phyloP scores from a whole-genome alignment of 2,329 filamentous ascomycete genomes.

The Pyricularia grisea region DNA sequence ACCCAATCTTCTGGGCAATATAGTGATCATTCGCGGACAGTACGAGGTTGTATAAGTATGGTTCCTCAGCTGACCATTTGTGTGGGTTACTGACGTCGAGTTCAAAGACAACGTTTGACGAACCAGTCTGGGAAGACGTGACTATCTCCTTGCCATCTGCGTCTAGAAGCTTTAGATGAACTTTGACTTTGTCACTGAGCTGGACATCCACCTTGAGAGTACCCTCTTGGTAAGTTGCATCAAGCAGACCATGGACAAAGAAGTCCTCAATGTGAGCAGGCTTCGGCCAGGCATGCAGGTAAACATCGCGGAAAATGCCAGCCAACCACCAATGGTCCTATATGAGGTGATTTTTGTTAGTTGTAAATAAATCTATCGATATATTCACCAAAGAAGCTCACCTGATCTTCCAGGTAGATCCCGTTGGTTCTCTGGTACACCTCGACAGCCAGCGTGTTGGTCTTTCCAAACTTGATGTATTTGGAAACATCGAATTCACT shows the following conservation, averaged over 20 bases:
- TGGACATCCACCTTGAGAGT: conserved; percentile 26
- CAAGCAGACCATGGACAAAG: conserved; percentile 34
- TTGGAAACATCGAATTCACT: conserved; percentile 61
- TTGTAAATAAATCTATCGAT: background rate
- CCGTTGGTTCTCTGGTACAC: conserved; percentile 66
- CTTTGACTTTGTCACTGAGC: conserved; percentile 18
- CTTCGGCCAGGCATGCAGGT: conserved; percentile 49
- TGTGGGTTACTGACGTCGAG: conserved; percentile 30
- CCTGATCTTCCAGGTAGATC: conserved; percentile 58
- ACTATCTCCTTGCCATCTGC: conserved; percentile 4
- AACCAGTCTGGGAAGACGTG: conserved; percentile 1
- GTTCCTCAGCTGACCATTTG: conserved; percentile 55
- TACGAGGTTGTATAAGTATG: conserved; percentile 39
- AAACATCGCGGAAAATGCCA: conserved; percentile 62
- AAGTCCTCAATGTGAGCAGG: conserved; percentile 23
- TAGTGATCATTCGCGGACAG: conserved; percentile 11
- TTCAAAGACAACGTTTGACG: conserved; percentile 12
- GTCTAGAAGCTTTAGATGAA: conserved; percentile 6
- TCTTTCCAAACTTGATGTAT: conserved; percentile 19
- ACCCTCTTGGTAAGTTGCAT: conserved; percentile 34
- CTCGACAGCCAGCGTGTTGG: conserved; percentile 52
- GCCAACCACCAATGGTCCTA: conserved; percentile 60
- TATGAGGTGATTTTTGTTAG: background rate
- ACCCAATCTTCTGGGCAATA: conserved; percentile 42
- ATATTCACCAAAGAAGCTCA: background rate